Conservation (phyloP, 2,329 filamentous ascomycete species). For the Aspergillus floridensis region DNA sequence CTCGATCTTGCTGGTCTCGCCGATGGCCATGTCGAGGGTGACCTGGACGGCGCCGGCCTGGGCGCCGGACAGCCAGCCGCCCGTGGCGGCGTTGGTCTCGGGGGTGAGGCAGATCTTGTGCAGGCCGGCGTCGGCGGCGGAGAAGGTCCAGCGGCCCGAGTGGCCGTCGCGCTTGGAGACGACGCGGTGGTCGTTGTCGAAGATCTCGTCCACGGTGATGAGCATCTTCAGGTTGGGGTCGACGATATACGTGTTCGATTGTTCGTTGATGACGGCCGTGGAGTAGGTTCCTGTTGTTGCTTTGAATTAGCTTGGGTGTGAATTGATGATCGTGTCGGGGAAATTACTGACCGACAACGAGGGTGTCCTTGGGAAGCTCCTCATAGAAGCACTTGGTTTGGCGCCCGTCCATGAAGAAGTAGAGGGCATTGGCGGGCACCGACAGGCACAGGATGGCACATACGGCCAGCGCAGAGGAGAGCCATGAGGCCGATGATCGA, state of each 20-base stretch:
- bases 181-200: conserved; percentile 96
- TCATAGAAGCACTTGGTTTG: conserved; percentile 96
- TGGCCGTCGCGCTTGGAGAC: conserved; percentile 77
- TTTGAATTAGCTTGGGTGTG: background rate
- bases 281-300: conserved; percentile 72
- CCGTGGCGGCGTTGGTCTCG: conserved; percentile 65
- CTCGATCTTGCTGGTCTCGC: conserved; percentile 90
- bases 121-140: conserved; percentile 87
- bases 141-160: conserved; percentile 90
- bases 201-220: conserved; percentile 92
- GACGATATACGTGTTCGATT: conserved; percentile 64
- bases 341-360: conserved; percentile 73
- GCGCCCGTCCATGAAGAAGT: conserved; percentile 90
- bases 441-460: conserved; percentile 62
- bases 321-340: background rate
- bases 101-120: conserved; percentile 95
- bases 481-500: conserved; percentile 38
- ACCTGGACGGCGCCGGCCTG: conserved; percentile 77
- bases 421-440: conserved; percentile 72
- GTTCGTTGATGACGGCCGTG: conserved; percentile 78
- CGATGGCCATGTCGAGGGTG: conserved; percentile 86
- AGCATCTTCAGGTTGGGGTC: conserved; percentile 77
- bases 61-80: conserved; percentile 68
- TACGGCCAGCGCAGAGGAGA: conserved; percentile 54
- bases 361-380: conserved; percentile 93